Evolutionary conservation across 345 rosid species (phyloP).

Genomic region (Angophora floribunda): DNA sequence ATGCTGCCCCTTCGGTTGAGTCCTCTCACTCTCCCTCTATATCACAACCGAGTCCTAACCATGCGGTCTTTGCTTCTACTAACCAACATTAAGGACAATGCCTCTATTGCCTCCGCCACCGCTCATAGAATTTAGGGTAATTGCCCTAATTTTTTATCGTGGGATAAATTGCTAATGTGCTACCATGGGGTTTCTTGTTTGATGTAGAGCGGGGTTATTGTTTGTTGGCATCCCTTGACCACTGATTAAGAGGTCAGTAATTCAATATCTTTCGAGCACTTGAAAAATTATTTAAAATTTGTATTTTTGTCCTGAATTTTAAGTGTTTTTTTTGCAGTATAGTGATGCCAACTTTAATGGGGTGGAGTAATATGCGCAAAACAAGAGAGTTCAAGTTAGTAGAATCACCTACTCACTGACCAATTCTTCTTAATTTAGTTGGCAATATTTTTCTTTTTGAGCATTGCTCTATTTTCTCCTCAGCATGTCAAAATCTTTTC

Average conservation of each 20-base stretch:
- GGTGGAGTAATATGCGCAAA: constrained; percentile 62
- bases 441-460: not conserved
- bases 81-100: too few relatives aligned
- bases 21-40: too few relatives aligned
- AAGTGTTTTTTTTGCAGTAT: constrained; percentile 28
- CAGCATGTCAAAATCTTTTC: not conserved
- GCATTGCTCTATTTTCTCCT: not conserved
- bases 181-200: too few relatives aligned
- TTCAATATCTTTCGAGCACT: not conserved
- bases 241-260: constrained; percentile 62
- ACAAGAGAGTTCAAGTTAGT: constrained; percentile 69
- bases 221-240: constrained; percentile 30
- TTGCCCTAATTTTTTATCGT: too few relatives aligned
- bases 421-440: not conserved
- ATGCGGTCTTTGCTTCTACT: too few relatives aligned
- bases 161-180: too few relatives aligned
- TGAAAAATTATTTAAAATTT: not conserved
- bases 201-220: too few relatives aligned
- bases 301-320: not conserved
- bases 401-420: not conserved
- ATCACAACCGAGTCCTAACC: too few relatives aligned
- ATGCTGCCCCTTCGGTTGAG: too few relatives aligned
- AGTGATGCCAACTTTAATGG: constrained; percentile 48
- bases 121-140: too few relatives aligned
- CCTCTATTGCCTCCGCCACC: too few relatives aligned